Percentiles rank a stretch among this genome's conserved stretches.
Conservation (phyloP, 2,329 filamentous ascomycete species). For the Nothopassalora personata region DNA sequence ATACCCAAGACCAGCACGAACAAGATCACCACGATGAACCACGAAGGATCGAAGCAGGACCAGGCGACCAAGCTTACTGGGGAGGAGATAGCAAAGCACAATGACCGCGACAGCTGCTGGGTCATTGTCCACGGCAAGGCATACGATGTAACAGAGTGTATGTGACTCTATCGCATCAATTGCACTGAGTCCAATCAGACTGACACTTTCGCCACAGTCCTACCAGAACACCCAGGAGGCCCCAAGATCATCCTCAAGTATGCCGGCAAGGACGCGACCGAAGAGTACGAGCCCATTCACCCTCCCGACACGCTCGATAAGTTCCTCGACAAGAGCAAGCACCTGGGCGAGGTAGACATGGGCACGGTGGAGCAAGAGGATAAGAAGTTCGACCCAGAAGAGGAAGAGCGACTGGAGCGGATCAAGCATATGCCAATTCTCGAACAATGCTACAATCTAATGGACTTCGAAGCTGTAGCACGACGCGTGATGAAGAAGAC, state of each 20-base stretch:
- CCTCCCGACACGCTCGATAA: slow-evolving; percentile 79
- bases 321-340: slow-evolving; percentile 79
- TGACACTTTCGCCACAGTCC: slow-evolving; percentile 11
- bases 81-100: slow-evolving; percentile 65
- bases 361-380: slow-evolving; percentile 63
- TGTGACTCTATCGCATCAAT: background rate
- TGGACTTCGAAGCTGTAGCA: slow-evolving; percentile 94
- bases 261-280: slow-evolving; percentile 88
- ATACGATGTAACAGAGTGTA: slow-evolving; percentile 59
- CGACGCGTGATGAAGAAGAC: slow-evolving; percentile 88
- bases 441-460: slow-evolving; percentile 84
- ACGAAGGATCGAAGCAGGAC: slow-evolving; percentile 33
- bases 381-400: slow-evolving; percentile 63
- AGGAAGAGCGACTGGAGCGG: slow-evolving; percentile 64
- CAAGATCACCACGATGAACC: slow-evolving; percentile 38
- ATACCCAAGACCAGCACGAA: background rate
- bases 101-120: slow-evolving; percentile 80
- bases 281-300: slow-evolving; percentile 84
- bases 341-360: slow-evolving; percentile 88
- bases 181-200: background rate
- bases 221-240: slow-evolving; percentile 70
- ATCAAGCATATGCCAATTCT: slow-evolving; percentile 69
- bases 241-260: slow-evolving; percentile 95
- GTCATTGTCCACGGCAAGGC: slow-evolving; percentile 77
- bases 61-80: slow-evolving; percentile 38